These are phyloP conservation scores for Skeletonema costatum DNA, from an alignment of 108 stramenopile genomes.

Conservation along the genomic window DNA sequence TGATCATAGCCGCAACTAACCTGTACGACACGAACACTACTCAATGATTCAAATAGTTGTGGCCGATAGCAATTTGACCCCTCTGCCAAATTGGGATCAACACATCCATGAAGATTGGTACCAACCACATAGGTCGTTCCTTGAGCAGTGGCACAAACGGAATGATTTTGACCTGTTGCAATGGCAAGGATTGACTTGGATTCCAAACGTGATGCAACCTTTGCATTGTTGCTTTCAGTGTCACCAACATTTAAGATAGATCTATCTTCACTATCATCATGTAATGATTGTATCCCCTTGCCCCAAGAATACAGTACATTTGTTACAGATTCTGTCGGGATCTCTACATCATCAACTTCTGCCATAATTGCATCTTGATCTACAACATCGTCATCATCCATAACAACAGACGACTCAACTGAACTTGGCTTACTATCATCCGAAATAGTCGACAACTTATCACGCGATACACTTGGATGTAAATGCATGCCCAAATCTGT, in stretches of 20 bases:
- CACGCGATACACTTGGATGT: constrained; percentile 35
- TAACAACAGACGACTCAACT: neutral
- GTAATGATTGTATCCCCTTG: constrained; percentile 40
- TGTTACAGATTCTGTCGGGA: neutral
- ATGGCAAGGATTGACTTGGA: constrained; percentile 53
- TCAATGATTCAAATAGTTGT: constrained; percentile 49
- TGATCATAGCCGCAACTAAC: constrained; percentile 75
- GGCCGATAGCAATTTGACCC: constrained; percentile 34
- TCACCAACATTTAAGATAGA: constrained; percentile 1
- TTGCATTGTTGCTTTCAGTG: neutral
- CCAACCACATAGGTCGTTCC: constrained; percentile 62
- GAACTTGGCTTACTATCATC: neutral
- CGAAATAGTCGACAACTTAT: constrained; percentile 4
- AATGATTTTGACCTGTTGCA: constrained; percentile 50
- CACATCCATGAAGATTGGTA: constrained; percentile 60
- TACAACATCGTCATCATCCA: neutral
- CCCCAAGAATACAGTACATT: constrained; percentile 59
- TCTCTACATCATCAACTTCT: constrained; percentile 9
- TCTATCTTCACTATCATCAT: constrained; percentile 50
- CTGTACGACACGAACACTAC: constrained; percentile 50
- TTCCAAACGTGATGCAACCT: constrained; percentile 52
- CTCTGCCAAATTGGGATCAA: constrained; percentile 57
- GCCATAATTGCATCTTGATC: constrained; percentile 12
- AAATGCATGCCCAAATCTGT: constrained; percentile 34
- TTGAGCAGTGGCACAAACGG: constrained; percentile 56